Percentiles rank a stretch among this genome's conserved stretches.
These are phyloP conservation scores for Naganishia kalamii DNA, from an alignment of 768 basidiomycete species.

Conservation along the genomic window DNA sequence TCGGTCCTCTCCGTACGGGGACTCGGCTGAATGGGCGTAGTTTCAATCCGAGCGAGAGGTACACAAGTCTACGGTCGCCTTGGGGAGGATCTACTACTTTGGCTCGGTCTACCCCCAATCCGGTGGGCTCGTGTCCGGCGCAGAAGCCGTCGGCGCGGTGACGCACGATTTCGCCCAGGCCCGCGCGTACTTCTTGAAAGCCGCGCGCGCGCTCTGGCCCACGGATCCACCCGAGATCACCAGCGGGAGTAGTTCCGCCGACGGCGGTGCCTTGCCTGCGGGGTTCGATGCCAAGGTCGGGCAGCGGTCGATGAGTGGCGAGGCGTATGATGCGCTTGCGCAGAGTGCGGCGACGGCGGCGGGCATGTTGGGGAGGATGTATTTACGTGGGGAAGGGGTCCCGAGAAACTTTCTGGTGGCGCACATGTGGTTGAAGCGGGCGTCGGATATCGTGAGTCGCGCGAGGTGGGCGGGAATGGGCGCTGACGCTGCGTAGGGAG, in stretches of 20 bases:
- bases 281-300: slow-evolving; percentile 20
- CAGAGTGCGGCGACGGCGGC: slow-evolving; percentile 73
- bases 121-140: slow-evolving; percentile 78
- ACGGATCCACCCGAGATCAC: slow-evolving; percentile 31
- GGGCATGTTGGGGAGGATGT: slow-evolving; percentile 87
- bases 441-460: slow-evolving; percentile 46
- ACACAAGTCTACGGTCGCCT: slow-evolving; percentile 76
- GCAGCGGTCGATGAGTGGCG: slow-evolving; percentile 44
- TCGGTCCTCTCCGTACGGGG: background rate
- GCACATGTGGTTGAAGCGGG: slow-evolving; percentile 92
- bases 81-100: slow-evolving; percentile 94
- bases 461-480: background rate
- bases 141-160: slow-evolving; percentile 86
- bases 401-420: slow-evolving; percentile 67
- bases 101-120: slow-evolving; percentile 76
- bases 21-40: slow-evolving; percentile 47
- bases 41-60: slow-evolving; percentile 94
- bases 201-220: slow-evolving; percentile 82
- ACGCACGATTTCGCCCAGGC: slow-evolving; percentile 71
- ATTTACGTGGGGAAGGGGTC: slow-evolving; percentile 84
- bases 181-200: slow-evolving; percentile 71
- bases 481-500: slow-evolving; percentile 56
- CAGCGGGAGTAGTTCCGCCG: no score
- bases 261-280: slow-evolving; percentile 31
- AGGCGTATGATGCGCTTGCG: slow-evolving; percentile 46